Conservation (phyloP, 164 flowering plant species). For the Malania oleifera region DNA sequence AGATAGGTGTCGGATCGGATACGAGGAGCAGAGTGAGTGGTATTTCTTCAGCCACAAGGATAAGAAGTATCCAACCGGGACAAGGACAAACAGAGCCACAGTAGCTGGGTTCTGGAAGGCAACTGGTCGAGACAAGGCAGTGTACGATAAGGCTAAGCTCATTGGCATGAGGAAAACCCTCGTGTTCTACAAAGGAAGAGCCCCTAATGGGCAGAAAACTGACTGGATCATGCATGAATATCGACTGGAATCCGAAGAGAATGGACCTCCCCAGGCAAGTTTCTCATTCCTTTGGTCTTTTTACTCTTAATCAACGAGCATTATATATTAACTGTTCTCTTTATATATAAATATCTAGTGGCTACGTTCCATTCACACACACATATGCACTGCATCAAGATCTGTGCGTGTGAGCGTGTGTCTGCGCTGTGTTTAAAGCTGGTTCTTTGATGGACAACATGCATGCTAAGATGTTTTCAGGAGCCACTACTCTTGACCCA, state of each 20-base stretch:
- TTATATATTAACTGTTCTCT: too few species aligned
- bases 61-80: conserved; percentile 90
- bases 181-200: conserved; percentile 84
- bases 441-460: too few species aligned
- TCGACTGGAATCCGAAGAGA: conserved; percentile 73
- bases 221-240: conserved; percentile 98
- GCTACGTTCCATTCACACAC: too few species aligned
- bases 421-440: too few species aligned
- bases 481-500: too few species aligned
- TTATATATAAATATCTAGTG: too few species aligned
- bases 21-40: conserved; percentile 85
- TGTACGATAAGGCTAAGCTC: conserved; percentile 58
- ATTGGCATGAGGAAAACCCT: conserved; percentile 97
- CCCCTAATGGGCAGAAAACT: conserved; percentile 85
- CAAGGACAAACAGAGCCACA: conserved; percentile 85
- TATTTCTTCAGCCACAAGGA: conserved; percentile 92
- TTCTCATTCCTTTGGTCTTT: too few species aligned
- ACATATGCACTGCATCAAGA: too few species aligned
- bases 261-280: conserved; percentile 84
- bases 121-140: conserved; percentile 83
- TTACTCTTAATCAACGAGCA: too few species aligned
- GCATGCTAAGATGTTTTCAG: too few species aligned
- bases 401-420: too few species aligned
- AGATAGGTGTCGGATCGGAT: conserved; percentile 82
- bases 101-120: conserved; percentile 95